phyloP scores from a whole-genome alignment of 2,329 filamentous ascomycete species.

The Cryoendolithus antarcticus region DNA sequence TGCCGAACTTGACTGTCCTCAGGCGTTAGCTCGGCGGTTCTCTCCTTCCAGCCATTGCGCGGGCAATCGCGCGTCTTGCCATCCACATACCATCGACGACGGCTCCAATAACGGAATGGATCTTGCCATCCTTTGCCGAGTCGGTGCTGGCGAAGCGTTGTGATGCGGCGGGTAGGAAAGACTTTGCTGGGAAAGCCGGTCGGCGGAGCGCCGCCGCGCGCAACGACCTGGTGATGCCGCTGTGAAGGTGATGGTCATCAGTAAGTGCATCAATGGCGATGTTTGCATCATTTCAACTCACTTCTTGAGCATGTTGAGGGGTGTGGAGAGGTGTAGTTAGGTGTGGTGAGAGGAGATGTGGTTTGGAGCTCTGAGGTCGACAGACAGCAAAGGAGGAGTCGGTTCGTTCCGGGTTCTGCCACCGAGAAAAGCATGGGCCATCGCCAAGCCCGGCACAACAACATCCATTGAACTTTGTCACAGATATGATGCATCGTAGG shows the following conservation, averaged over 20 bases:
- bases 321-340: conserved; percentile 24
- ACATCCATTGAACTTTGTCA: no score
- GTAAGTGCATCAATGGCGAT: conserved; percentile 10
- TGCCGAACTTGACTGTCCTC: conserved; percentile 83
- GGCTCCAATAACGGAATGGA: conserved; percentile 87
- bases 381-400: no score
- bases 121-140: conserved; percentile 46
- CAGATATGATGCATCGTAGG: no score
- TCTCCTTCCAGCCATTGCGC: conserved; percentile 1
- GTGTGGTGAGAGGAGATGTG: conserved; percentile 7
- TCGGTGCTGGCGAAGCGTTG: conserved; percentile 52
- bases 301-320: conserved; percentile 72
- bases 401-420: no score
- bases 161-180: conserved; percentile 40
- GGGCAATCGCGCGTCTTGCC: conserved; percentile 4
- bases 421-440: no score
- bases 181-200: conserved; percentile 27
- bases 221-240: conserved; percentile 54
- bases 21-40: conserved; percentile 15
- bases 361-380: conserved; percentile 2
- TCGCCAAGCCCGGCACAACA: no score
- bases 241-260: conserved; percentile 33
- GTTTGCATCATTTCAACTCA: conserved; percentile 35
- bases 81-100: conserved; percentile 81
- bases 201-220: conserved; percentile 47